Conservation (phyloP, 2,329 filamentous ascomycete genomes). For the Aspergillus tamarii region DNA sequence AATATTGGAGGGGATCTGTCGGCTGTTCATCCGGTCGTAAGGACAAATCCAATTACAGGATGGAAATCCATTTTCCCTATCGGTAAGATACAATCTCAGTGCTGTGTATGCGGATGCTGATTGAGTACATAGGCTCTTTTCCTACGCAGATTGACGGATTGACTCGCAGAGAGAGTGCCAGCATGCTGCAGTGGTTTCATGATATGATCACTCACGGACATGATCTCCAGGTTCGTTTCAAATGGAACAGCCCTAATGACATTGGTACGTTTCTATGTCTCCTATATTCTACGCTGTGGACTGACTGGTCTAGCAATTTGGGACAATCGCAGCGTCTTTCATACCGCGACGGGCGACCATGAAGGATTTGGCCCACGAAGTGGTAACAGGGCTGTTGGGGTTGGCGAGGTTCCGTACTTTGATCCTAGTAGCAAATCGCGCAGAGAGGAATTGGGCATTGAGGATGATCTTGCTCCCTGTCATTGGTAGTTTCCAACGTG, state of each 20-base stretch:
- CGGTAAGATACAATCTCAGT: slow-evolving; percentile 7
- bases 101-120: not conserved
- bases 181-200: slow-evolving; percentile 49
- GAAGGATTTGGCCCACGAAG: slow-evolving; percentile 62
- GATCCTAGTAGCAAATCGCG: slow-evolving; percentile 13
- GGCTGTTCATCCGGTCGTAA: slow-evolving; percentile 59
- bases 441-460: not conserved
- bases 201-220: slow-evolving; percentile 52
- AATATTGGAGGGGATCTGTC: slow-evolving; percentile 34
- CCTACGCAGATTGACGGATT: not conserved
- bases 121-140: not conserved
- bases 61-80: slow-evolving; percentile 62
- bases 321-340: slow-evolving; percentile 24
- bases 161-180: slow-evolving; percentile 46
- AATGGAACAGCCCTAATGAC: not conserved
- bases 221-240: slow-evolving; percentile 54
- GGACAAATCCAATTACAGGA: slow-evolving; percentile 66
- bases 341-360: slow-evolving; percentile 48
- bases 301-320: slow-evolving; percentile 17
- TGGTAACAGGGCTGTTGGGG: slow-evolving; percentile 94
- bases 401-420: slow-evolving; percentile 73
- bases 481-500: not conserved
- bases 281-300: not conserved
- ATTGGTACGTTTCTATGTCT: not conserved
- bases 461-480: not conserved